A percentile compares a stretch with the other conserved stretches of the same genome.
phyloP scores from a whole-genome alignment of 192 early-diverging fungal species.

The Bifiguratus adelaidae region DNA sequence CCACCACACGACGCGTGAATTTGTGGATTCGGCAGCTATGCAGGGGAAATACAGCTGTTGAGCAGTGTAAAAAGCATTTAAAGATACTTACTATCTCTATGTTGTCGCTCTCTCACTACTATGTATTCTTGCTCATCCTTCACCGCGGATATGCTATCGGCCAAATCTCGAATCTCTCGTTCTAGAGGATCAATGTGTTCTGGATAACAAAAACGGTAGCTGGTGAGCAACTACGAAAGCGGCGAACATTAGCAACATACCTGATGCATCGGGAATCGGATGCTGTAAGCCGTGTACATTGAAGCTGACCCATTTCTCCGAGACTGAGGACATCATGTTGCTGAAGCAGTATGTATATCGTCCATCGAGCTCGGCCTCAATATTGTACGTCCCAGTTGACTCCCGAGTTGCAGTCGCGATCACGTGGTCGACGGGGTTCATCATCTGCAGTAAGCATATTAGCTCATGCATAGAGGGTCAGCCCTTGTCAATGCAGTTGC shows the following conservation, averaged over 20 bases:
- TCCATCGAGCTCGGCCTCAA: conserved; percentile 37
- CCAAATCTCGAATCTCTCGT: conserved; percentile 51
- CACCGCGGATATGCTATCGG: conserved; percentile 45
- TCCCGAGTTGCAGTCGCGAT: conserved; percentile 20
- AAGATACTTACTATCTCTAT: conserved; percentile 52
- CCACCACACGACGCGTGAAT: conserved; percentile 72
- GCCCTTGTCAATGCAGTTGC: not conserved
- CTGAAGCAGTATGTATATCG: conserved; percentile 68
- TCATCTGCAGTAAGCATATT: conserved; percentile 17
- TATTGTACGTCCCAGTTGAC: conserved; percentile 24
- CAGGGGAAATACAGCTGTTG: not conserved
- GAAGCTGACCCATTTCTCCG: conserved; percentile 50
- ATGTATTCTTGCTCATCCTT: conserved; percentile 67
- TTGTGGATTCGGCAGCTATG: conserved; percentile 68
- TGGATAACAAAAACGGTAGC: too few species aligned
- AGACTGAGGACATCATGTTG: conserved; percentile 51
- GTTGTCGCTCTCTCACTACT: conserved; percentile 43
- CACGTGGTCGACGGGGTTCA: conserved; percentile 23
- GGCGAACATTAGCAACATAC: conserved; percentile 6
- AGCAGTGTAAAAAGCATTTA: not conserved
- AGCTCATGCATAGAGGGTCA: not conserved
- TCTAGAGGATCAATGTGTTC: conserved; percentile 50
- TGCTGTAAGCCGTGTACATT: conserved; percentile 34
- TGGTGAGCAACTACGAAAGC: not conserved
- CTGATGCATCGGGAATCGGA: conserved; percentile 18